Percentiles rank a stretch among this genome's conserved stretches.
Evolutionary conservation across 129 eudicot species (phyloP).

Genomic region (Tanacetum coccineum): DNA sequence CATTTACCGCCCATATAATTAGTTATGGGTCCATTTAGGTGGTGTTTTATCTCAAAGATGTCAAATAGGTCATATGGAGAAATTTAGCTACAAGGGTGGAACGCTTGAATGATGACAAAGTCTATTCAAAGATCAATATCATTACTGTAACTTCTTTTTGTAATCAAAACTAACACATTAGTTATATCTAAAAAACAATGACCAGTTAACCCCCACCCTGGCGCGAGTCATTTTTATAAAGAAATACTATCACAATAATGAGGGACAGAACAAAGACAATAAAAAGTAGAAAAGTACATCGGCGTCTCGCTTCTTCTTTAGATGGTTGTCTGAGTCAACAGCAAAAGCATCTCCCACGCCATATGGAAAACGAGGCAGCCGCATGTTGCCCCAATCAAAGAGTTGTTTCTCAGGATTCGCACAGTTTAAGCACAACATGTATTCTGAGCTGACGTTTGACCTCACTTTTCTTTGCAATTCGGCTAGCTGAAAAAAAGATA

Average conservation of each 20-base stretch:
- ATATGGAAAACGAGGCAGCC: slow-evolving; percentile 68
- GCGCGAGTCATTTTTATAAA: too few species aligned
- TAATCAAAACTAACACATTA: too few species aligned
- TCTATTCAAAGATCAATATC: too few species aligned
- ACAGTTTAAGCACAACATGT: slow-evolving; percentile 74
- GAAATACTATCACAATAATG: too few species aligned
- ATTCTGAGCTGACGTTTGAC: slow-evolving; percentile 84
- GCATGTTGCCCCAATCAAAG: slow-evolving; percentile 95
- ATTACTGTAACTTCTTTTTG: too few species aligned
- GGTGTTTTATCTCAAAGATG: too few species aligned
- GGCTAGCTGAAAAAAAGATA: slow-evolving; percentile 57
- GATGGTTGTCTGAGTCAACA: slow-evolving; percentile 63
- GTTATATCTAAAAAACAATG: too few species aligned
- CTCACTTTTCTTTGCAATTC: slow-evolving; percentile 90
- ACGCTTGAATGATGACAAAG: too few species aligned
- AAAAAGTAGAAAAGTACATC: slow-evolving; percentile 47
- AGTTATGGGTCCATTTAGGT: background rate
- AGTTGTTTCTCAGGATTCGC: slow-evolving; percentile 76
- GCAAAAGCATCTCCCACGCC: slow-evolving; percentile 92
- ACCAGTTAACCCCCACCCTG: too few species aligned
- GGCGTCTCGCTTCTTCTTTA: slow-evolving; percentile 85
- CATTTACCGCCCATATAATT: background rate
- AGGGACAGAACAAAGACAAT: background rate
- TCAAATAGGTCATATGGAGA: too few species aligned
- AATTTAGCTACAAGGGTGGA: too few species aligned